Conservation (phyloP, 371 early-diverging fungal species). For the Circinella minor region DNA sequence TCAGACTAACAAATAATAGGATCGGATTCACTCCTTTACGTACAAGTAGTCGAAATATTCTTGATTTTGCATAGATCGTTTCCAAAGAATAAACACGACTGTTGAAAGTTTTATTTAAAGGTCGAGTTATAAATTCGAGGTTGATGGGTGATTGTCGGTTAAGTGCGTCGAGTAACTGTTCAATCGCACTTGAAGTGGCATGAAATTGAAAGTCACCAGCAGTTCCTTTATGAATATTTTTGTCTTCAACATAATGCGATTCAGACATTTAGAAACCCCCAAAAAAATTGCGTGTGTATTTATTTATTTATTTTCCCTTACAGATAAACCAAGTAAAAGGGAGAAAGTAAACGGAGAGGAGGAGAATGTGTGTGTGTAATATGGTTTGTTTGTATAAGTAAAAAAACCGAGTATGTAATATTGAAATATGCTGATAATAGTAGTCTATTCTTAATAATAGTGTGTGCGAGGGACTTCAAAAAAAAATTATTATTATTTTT, state of each 20-base stretch:
- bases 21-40: conserved; percentile 42
- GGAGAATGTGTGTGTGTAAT: no score
- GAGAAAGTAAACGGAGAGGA: no score
- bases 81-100: conserved; percentile 38
- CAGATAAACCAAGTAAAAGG: background rate
- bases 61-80: conserved; percentile 30
- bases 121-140: conserved; percentile 33
- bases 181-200: conserved; percentile 29
- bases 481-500: no score
- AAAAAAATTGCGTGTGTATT: no score
- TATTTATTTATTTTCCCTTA: no score
- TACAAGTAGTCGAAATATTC: conserved; percentile 36
- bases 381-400: no score
- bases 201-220: background rate
- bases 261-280: background rate
- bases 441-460: no score
- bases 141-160: conserved; percentile 44
- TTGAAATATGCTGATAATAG: no score
- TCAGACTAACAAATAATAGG: conserved; percentile 32
- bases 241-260: background rate
- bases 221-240: background rate
- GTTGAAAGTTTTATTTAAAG: conserved; percentile 24
- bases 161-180: conserved; percentile 20
- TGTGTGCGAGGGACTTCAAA: no score
- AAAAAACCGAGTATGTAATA: no score